Base-by-base conservation (phyloP, 192 early-diverging fungal genomes). In the Coemansia sp. region DNA sequence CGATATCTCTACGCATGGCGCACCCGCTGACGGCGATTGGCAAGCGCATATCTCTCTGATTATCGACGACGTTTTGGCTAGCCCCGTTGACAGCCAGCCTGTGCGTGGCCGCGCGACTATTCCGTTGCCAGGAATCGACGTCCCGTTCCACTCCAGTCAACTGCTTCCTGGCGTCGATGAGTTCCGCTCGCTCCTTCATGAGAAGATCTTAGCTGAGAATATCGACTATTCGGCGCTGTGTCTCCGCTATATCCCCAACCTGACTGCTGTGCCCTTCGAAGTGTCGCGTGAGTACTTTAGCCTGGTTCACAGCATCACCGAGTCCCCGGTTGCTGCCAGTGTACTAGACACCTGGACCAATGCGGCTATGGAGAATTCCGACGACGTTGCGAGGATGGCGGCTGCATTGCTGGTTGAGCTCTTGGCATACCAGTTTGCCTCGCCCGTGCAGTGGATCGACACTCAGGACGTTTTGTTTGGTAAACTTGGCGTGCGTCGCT, bases 381-480 rank as follows among this genome's bases (percentile, higher is more conserved):
- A 95, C 92, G 33, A 82, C 85, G 35, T 91, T 89, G 29, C 70
- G 78, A 60, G 81, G 83, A 56, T 95, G 48, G 95, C 91, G 46
- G 89, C 92, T 75, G 84, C 75, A 10, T 77, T 97, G 29, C 72
- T 97, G 53, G 89, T 94, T 69, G 95, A 97, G 81, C 78, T 95
- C 60, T 78, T 97, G 11, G 93, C 95, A 17, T 93, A 95, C 74
- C 95, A 97, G 84, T 94, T 97, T 74, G 94, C 95, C n/a, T 91
- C 88, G 51, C 90, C 95, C 41, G 95, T 97, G 27, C 88, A 92
- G 73, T 97, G 95, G 95, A 95, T 97, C 66, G 91, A 95, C 70
- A 97, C 95, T 36, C 95, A 97, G 75, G 93, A 95, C 67, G 78
- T 86, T 57, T 83, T 97, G 59, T 92, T 97, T 6, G 24, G 24